Conservation (phyloP, 345 rosid species). For the Brassica juncea region DNA sequence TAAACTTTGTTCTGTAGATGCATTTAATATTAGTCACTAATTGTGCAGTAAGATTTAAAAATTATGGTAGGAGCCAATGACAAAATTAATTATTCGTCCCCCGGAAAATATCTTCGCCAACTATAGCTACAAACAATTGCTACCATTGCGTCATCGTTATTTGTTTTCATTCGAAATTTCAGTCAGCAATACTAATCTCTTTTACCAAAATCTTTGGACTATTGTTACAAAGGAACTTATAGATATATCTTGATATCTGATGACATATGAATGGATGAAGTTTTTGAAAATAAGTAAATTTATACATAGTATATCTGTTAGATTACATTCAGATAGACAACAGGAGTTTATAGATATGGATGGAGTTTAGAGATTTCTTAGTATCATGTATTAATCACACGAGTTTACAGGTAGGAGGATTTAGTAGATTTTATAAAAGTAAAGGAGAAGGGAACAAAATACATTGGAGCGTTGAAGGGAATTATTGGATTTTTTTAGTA, state of each 20-base stretch:
- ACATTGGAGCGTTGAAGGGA: background rate
- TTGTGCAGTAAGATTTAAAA: background rate
- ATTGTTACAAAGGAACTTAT: background rate
- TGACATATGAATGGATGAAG: background rate
- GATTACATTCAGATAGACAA: background rate
- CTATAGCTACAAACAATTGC: slow-evolving; percentile 28
- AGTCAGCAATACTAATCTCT: slow-evolving; percentile 32
- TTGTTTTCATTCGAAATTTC: slow-evolving; percentile 24
- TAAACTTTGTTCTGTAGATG: slow-evolving; percentile 9
- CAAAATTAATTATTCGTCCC: background rate
- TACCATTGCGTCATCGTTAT: slow-evolving; percentile 8
- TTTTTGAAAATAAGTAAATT: background rate
- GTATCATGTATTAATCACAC: background rate
- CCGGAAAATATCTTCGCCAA: slow-evolving; percentile 33
- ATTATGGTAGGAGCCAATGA: slow-evolving; percentile 17
- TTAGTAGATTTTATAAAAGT: background rate
- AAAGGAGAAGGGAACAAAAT: background rate
- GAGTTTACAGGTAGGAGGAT: background rate
- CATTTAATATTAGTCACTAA: slow-evolving; percentile 10
- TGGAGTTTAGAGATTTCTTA: background rate
- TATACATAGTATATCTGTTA: background rate
- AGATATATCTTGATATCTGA: background rate
- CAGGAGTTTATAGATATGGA: background rate
- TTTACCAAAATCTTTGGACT: slow-evolving; percentile 8
- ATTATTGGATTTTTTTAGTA: background rate